Percentiles rank a stretch among this genome's conserved stretches.
These are phyloP conservation scores for Annulohypoxylon moriforme DNA, from an alignment of 495 filamentous ascomycete species.

Conservation along the genomic window DNA sequence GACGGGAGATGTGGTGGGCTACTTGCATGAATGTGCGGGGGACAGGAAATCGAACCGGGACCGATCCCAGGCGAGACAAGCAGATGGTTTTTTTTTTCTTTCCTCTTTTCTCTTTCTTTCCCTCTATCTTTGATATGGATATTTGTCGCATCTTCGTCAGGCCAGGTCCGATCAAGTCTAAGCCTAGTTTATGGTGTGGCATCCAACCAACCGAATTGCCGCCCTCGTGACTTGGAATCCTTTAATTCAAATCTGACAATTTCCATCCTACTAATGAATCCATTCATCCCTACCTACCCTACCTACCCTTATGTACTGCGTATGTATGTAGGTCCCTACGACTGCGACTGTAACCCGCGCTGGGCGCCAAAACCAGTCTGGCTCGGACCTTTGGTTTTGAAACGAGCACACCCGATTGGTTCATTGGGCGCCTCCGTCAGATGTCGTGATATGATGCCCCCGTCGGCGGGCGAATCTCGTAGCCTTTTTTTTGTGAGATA, in stretches of 20 bases:
- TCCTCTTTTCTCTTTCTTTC: slow-evolving; percentile 1
- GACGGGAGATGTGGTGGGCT: slow-evolving; percentile 46
- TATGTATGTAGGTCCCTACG: slow-evolving; percentile 11
- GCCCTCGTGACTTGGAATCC: slow-evolving; percentile 44
- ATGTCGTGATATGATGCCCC: slow-evolving; percentile 42
- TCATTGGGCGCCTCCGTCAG: slow-evolving; percentile 28
- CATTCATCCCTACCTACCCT: slow-evolving; percentile 43
- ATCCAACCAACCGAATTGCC: slow-evolving; percentile 38
- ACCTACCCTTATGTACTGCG: background rate
- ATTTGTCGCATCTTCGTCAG: slow-evolving; percentile 36
- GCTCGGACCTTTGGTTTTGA: slow-evolving; percentile 43
- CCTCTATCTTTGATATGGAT: background rate
- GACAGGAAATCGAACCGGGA: slow-evolving; percentile 48
- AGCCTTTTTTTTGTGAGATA: slow-evolving; percentile 31
- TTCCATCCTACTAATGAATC: slow-evolving; percentile 26
- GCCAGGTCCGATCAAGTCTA: slow-evolving; percentile 20
- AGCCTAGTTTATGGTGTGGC: slow-evolving; percentile 22
- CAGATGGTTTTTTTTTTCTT: slow-evolving; percentile 26
- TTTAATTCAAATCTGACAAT: slow-evolving; percentile 39
- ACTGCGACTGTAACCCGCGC: slow-evolving; percentile 44
- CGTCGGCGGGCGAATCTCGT: slow-evolving; percentile 33
- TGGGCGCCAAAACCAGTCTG: slow-evolving; percentile 39
- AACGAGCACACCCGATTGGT: slow-evolving; percentile 44
- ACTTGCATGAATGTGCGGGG: slow-evolving; percentile 51
- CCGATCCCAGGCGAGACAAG: slow-evolving; percentile 46